A percentile compares a stretch with the other conserved stretches of the same genome.
These are phyloP conservation scores for Suillus subluteus DNA, from an alignment of 768 basidiomycete genomes.

Conservation along the genomic window DNA sequence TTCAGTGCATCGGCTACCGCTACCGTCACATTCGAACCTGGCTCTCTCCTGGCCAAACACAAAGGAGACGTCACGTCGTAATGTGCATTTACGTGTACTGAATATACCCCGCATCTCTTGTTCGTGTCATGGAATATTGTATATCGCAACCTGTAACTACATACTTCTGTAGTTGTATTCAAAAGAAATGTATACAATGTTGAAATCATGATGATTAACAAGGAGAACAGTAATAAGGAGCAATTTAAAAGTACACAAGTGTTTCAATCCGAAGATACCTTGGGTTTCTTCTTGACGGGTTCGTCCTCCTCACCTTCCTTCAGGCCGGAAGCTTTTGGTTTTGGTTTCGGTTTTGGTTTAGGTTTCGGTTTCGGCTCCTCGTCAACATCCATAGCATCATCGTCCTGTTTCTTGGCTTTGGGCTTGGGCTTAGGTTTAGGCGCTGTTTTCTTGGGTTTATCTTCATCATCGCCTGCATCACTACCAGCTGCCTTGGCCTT, in stretches of 20 bases:
- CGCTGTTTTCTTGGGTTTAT: slow-evolving; percentile 50
- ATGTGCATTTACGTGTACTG: slow-evolving; percentile 10
- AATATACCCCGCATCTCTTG: not conserved
- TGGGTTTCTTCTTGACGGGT: slow-evolving; percentile 78
- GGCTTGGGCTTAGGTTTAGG: slow-evolving; percentile 47
- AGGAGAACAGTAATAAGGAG: slow-evolving; percentile 4
- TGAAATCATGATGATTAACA: not conserved
- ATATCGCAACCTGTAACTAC: slow-evolving; percentile 7
- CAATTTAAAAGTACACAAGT: not conserved
- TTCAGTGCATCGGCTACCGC: slow-evolving; percentile 29
- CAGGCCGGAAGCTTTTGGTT: slow-evolving; percentile 38
- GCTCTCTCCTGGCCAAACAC: slow-evolving; percentile 68
- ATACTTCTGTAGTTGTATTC: not conserved
- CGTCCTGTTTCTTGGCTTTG: slow-evolving; percentile 45
- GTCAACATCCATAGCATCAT: slow-evolving; percentile 53
- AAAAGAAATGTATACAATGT: slow-evolving; percentile 4
- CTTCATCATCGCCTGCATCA: slow-evolving; percentile 41
- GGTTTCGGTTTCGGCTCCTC: slow-evolving; percentile 38
- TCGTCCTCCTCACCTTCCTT: slow-evolving; percentile 46
- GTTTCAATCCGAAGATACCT: slow-evolving; percentile 42
- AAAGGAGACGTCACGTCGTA: slow-evolving; percentile 32
- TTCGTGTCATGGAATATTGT: not conserved
- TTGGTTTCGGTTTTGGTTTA: slow-evolving; percentile 46
- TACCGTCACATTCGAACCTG: slow-evolving; percentile 67
- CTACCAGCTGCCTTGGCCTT: slow-evolving; percentile 36